A percentile compares a stretch with the other conserved stretches of the same genome.
Evolutionary conservation across 2,329 filamentous ascomycete species (phyloP).

Genomic region (Colletotrichum sp.): DNA sequence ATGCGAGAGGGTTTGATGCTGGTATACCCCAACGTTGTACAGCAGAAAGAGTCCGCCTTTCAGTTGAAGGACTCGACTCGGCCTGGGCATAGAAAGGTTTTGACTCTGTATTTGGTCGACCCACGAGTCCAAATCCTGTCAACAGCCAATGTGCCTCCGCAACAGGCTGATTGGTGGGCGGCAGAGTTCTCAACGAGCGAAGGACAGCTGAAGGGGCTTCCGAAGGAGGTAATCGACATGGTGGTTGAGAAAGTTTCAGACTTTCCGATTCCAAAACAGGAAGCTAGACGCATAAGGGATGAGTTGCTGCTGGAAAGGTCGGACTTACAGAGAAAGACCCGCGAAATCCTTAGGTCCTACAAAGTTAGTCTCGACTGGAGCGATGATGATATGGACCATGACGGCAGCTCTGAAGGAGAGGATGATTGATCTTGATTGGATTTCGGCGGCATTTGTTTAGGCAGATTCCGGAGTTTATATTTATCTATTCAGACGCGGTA

Average conservation of each 20-base stretch:
- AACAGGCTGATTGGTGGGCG: slow-evolving; percentile 21
- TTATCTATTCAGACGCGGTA: no score
- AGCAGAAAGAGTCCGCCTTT: slow-evolving; percentile 12
- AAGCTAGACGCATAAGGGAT: neutral
- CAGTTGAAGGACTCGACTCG: slow-evolving; percentile 9
- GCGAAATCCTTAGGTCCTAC: neutral
- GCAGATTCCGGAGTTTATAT: no score
- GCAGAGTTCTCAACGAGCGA: neutral
- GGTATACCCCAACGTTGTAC: slow-evolving; percentile 20
- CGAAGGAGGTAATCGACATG: neutral
- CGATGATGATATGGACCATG: neutral
- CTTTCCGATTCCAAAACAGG: neutral
- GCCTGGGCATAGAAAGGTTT: slow-evolving; percentile 19
- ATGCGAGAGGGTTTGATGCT: slow-evolving; percentile 11
- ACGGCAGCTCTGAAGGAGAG: neutral
- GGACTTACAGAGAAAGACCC: accelerated
- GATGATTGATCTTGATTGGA: neutral
- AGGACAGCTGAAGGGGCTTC: neutral
- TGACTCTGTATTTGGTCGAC: slow-evolving; percentile 23
- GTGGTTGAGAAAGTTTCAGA: neutral
- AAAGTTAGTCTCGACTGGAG: neutral
- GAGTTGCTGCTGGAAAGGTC: neutral
- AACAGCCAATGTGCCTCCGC: slow-evolving; percentile 23
- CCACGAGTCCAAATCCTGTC: slow-evolving; percentile 23
- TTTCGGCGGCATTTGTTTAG: accelerated